Evolutionary conservation across 2,329 filamentous ascomycete species (phyloP), one percentile per base, ranked within the genome.

Genomic region (Neonectria neomacrospora): DNA sequence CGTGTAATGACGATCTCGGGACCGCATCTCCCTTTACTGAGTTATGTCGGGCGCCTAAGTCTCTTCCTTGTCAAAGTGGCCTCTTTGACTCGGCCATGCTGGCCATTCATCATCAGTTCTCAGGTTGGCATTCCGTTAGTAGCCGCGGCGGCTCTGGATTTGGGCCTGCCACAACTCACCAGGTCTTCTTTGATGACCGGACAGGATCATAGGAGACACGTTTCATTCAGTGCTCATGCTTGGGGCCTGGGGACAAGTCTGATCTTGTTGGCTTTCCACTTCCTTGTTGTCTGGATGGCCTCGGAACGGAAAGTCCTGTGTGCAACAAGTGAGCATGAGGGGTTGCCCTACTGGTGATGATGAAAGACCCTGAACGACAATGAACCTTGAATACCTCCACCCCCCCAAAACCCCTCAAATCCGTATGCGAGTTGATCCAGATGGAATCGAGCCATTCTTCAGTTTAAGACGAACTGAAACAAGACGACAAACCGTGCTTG

Each of bases 31-130:
- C 71, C 66, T 67, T 53, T 74, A 8, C 34, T 78, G 7, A 65
- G 72, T 72, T 77, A 76, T 75, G 77, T 52, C 56, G 80, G 5
- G 20, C 89, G 90, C 51, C 77, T 92, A 3, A 70, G 77, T 1
- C 70, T 94, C 1, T 94, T 97, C 70, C 75, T 90, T 6, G 68
- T 85, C 53, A 97, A 97, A 76, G 79, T 94, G 9, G 79, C 85
- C 12, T 87, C 88, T 0, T 78, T 96, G 10, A 83, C 86, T 3
- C 83, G 85, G 50, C 86, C 90, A 1, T 97, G 94, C 76, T 88
- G 88, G 75, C 93, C 93, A 0, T 89, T 89, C 61, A 88, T 88
- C 45, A 83, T 87, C n/a, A 89, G 85, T 47, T 81, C 87, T 7
- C 86, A 86, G 76, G 78, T 94, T 5, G 82, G 88, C 5, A 89